phyloP scores from a whole-genome alignment of 2,329 filamentous ascomycete species.

The Cercospora sesami region DNA sequence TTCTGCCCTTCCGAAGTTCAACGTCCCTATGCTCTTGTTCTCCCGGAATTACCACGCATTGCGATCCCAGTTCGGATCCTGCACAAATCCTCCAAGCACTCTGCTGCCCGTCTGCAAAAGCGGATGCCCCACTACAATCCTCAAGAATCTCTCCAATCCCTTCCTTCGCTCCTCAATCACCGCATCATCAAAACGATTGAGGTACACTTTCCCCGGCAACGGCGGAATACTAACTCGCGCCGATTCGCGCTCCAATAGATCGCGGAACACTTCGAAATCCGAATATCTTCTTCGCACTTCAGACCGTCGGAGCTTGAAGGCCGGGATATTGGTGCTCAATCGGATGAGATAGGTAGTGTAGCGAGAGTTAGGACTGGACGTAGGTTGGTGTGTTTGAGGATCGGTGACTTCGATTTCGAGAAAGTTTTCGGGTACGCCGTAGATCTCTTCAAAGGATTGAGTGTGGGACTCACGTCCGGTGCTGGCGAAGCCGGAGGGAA shows the following conservation, averaged over 20 bases:
- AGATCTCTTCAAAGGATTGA: slow-evolving; percentile 98
- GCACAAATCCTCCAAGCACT: slow-evolving; percentile 92
- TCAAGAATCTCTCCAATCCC: slow-evolving; percentile 90
- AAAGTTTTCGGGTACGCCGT: slow-evolving; percentile 97
- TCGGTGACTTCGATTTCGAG: slow-evolving; percentile 97
- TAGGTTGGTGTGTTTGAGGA: slow-evolving; percentile 90
- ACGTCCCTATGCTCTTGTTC: background rate
- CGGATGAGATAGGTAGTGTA: slow-evolving; percentile 99
- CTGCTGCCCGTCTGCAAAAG: slow-evolving; percentile 96
- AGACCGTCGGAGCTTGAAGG: slow-evolving; percentile 87
- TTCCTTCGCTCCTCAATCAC: slow-evolving; percentile 93
- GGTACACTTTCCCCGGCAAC: slow-evolving; percentile 94
- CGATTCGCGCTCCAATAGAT: slow-evolving; percentile 93
- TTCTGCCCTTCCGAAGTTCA: background rate
- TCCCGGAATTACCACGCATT: slow-evolving; percentile 70
- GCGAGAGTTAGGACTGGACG: slow-evolving; percentile 55
- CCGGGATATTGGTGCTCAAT: slow-evolving; percentile 96
- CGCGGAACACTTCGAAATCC: slow-evolving; percentile 98
- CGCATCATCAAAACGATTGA: slow-evolving; percentile 95
- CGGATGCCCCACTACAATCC: slow-evolving; percentile 96
- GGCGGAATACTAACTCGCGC: slow-evolving; percentile 94
- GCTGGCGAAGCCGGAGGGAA: slow-evolving; percentile 38
- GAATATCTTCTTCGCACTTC: slow-evolving; percentile 91
- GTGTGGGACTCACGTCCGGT: slow-evolving; percentile 35
- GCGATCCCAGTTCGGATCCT: slow-evolving; percentile 90